A percentile compares a stretch with the other conserved stretches of the same genome.
phyloP scores from a whole-genome alignment of 2,329 filamentous ascomycete genomes.

The Paecilomyces sp. region DNA sequence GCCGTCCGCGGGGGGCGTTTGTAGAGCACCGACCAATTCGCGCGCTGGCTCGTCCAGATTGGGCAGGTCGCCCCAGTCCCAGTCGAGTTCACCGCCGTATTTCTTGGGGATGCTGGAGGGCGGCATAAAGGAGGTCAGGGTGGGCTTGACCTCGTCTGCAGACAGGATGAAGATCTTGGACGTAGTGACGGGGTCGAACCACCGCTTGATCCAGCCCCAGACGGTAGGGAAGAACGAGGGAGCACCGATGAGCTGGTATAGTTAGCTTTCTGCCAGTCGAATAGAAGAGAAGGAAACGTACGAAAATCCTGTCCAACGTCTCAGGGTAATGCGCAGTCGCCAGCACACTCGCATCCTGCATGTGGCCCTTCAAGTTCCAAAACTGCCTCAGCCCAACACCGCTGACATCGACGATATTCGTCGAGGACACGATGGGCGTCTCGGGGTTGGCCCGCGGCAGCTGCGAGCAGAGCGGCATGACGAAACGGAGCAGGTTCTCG shows the following conservation, averaged over 20 bases:
- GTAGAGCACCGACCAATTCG: conserved; percentile 22
- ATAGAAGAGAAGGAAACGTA: conserved; percentile 24
- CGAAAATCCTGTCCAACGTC: conserved; percentile 76
- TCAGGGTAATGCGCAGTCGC: conserved; percentile 94
- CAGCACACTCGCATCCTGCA: conserved; percentile 83
- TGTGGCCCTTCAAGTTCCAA: conserved; percentile 88
- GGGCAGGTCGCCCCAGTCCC: conserved; percentile 68
- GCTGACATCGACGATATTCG: conserved; percentile 90
- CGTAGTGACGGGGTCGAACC: conserved; percentile 89
- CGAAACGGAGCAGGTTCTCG: conserved; percentile 84
- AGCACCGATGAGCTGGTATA: conserved; percentile 68
- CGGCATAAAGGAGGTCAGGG: conserved; percentile 75
- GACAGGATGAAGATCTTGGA: conserved; percentile 93
- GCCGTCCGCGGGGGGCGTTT: conserved; percentile 18
- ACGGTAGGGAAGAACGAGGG: conserved; percentile 87
- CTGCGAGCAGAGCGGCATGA: conserved; percentile 75
- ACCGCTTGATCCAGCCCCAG: conserved; percentile 87
- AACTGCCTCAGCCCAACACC: conserved; percentile 87
- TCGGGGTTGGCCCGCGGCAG: conserved; percentile 66
- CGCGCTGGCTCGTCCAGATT: conserved; percentile 54
- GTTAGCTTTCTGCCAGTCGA: conserved; percentile 1
- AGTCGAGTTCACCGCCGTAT: conserved; percentile 84
- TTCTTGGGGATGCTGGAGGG: conserved; percentile 75
- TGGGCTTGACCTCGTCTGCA: conserved; percentile 64
- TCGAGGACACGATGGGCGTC: conserved; percentile 86